phyloP scores from a whole-genome alignment of 805 yeast species.

The Metschnikowia santaceciliae region DNA sequence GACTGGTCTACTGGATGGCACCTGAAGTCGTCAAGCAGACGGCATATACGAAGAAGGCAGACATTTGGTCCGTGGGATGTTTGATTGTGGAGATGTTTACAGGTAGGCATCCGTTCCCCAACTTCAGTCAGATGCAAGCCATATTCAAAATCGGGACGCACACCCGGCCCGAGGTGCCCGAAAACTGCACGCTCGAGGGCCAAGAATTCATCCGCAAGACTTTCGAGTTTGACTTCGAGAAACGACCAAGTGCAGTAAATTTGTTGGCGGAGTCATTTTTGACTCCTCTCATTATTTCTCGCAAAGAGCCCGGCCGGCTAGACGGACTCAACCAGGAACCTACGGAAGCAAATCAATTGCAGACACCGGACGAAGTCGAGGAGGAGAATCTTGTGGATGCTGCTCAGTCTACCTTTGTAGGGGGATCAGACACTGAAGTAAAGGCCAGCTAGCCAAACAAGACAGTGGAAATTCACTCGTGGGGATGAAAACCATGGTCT shows the following conservation, averaged over 20 bases:
- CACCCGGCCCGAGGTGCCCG: constrained; percentile 75
- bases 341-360: neutral
- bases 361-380: neutral
- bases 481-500: neutral
- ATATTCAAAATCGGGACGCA: constrained; percentile 89
- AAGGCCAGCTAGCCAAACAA: neutral
- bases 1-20: constrained; percentile 94
- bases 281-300: constrained; percentile 43
- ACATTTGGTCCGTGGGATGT: constrained; percentile 97
- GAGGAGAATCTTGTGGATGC: neutral
- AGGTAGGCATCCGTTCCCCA: constrained; percentile 94
- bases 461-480: neutral
- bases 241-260: constrained; percentile 71
- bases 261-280: constrained; percentile 63
- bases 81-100: constrained; percentile 92
- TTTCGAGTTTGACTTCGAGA: constrained; percentile 69
- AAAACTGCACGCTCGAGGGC: constrained; percentile 64
- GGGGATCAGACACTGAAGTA: neutral
- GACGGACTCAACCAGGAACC: neutral
- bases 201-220: constrained; percentile 60
- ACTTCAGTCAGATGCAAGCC: constrained; percentile 94
- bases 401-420: neutral
- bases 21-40: constrained; percentile 97
- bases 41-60: constrained; percentile 87
- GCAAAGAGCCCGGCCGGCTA: neutral